Percentiles rank a stretch among this genome's conserved stretches.
phyloP scores from a whole-genome alignment of 179 eudicot species.

The Spinacia oleracea region DNA sequence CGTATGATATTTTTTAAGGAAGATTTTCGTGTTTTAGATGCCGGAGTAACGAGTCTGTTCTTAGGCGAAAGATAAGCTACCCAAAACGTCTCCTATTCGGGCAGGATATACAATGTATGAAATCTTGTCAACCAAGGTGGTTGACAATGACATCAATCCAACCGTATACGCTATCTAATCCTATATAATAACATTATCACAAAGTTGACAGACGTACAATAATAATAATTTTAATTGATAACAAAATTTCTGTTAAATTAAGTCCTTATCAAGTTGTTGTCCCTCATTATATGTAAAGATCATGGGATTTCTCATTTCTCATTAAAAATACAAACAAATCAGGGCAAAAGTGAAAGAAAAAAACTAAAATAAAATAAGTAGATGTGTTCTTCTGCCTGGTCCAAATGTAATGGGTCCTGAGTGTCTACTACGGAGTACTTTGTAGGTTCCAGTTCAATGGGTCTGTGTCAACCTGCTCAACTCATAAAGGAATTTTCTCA shows the following conservation, averaged over 20 bases:
- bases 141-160: background rate
- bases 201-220: background rate
- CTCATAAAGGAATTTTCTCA: background rate
- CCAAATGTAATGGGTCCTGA: conserved; percentile 14
- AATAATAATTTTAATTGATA: background rate
- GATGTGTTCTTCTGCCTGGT: conserved; percentile 3
- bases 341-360: background rate
- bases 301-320: background rate
- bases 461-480: conserved; percentile 28
- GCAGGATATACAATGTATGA: background rate
- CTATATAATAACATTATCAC: background rate
- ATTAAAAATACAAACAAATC: background rate
- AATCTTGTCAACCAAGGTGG: background rate
- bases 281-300: background rate
- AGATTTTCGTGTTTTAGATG: no score
- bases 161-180: background rate
- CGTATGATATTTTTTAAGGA: no score
- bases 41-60: no score
- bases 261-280: conserved; percentile 2
- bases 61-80: no score
- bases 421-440: conserved; percentile 11
- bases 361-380: background rate
- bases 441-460: conserved; percentile 28
- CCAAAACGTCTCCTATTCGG: no score
- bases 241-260: background rate